Evolutionary conservation across 176 grass and related monocot species (phyloP).

Genomic region (Ampelocalamus luodianensis): DNA sequence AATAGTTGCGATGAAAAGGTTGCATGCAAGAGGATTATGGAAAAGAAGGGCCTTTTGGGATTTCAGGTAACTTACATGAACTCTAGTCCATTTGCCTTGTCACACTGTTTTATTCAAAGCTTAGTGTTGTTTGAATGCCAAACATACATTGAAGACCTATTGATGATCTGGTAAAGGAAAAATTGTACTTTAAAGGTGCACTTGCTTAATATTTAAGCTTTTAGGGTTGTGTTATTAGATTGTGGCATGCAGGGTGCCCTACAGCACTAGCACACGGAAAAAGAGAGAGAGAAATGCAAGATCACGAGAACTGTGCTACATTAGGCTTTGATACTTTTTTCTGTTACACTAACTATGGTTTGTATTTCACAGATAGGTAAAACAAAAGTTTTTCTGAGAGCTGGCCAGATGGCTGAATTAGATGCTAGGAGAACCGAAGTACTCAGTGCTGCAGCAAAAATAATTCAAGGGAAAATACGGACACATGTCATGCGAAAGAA

Average conservation of each 20-base stretch:
- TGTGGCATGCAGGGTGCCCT: constrained; percentile 1
- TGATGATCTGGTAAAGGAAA: constrained; percentile 25
- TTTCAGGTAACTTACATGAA: constrained; percentile 78
- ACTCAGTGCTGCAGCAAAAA: constrained; percentile 84
- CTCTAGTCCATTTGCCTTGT: constrained; percentile 28
- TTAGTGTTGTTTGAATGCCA: constrained; percentile 6
- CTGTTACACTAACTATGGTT: constrained; percentile 38
- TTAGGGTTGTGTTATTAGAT: constrained; percentile 15
- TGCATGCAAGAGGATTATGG: constrained; percentile 88
- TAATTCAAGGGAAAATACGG: constrained; percentile 90
- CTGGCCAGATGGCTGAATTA: constrained; percentile 98
- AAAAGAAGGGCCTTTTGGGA: constrained; percentile 86
- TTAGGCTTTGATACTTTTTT: constrained; percentile 29
- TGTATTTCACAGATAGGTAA: constrained; percentile 82
- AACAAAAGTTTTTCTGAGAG: constrained; percentile 99
- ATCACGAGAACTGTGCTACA: background rate
- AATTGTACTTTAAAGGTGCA: background rate
- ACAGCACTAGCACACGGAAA: background rate
- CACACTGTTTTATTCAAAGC: background rate
- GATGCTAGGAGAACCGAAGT: constrained; percentile 97
- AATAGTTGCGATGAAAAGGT: constrained; percentile 89
- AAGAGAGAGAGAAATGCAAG: background rate
- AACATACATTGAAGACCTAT: constrained; percentile 20
- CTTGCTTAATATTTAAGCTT: constrained; percentile 8
- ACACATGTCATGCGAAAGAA: constrained; percentile 91